Base-by-base conservation (phyloP, 1,284 basidiomycete genomes). In the Afroboletus lepidellus region DNA sequence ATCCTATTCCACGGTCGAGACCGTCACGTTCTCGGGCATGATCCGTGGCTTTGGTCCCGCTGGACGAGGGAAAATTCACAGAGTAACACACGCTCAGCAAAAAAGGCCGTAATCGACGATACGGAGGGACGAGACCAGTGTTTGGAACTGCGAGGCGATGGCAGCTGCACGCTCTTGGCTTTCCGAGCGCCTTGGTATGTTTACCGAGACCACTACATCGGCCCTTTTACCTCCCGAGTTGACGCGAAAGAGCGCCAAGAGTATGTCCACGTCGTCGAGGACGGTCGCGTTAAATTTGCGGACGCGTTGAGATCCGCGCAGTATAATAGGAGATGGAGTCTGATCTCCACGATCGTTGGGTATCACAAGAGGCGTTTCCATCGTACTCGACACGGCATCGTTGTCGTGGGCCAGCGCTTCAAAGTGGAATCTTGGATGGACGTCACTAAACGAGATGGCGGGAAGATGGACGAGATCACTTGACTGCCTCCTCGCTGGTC, bases 381-480 rank as follows among this genome's bases (percentile, higher is more conserved):
- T 60, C 69, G 24, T 91, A 76, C 9, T 69, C 65, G 12, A 77
- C 70, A 12, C 64, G 1, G 96, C 92, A 25, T 81, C 77, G 67
- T 98, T 98, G 74, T 99, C 96, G 65, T 98, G 85, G 12, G 94
- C 96, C 37, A 98, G 72, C 0, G 94, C 89, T 55, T 85, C 79
- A 61, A 98, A 99, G 73, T 98, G 96, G 66, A 87, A 95, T 70
- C 96, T 92, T 53, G 38, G 38, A 36, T 46, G 44, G 50, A 1
- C 18, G 54, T 58, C 57, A 55, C 42, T 54, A 49, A 41, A 39
- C 39, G 43, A 37, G 13, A 27, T 5, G 25, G 30, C 36, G 24
- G 46, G 15, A n/a, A 12, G 23, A 47, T 38, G 37, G 59, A 48
- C 39, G 21, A 41, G 62, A 74, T 70, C 66, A 92, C 91, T 78